Percentiles rank a stretch among this genome's conserved stretches.
phyloP scores from a whole-genome alignment of 2,329 filamentous ascomycete species.

The Fusarium oxysporum region DNA sequence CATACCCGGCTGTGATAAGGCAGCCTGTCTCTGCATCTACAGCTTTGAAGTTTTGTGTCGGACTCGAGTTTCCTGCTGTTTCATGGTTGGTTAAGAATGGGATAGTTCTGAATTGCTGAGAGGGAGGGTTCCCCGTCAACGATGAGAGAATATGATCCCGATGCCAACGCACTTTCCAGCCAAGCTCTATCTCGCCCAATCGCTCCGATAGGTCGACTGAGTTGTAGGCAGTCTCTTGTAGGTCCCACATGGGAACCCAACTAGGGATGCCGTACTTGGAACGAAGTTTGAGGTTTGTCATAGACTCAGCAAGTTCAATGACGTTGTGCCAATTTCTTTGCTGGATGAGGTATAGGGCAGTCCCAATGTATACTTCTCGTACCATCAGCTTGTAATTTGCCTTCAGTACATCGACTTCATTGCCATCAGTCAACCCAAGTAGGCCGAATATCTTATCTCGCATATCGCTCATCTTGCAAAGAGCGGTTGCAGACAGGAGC shows the following conservation, averaged over 20 bases:
- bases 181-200: not conserved
- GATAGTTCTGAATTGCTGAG: not conserved
- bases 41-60: not conserved
- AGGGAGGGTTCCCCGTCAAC: not conserved
- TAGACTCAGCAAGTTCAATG: constrained; percentile 9
- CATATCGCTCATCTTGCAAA: constrained; percentile 15
- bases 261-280: constrained; percentile 21
- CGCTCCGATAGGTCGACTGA: not conserved
- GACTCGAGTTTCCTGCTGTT: not conserved
- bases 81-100: not conserved
- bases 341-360: constrained; percentile 19
- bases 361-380: constrained; percentile 30
- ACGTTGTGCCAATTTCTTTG: not conserved
- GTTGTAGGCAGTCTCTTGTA: constrained; percentile 2
- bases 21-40: constrained; percentile 12
- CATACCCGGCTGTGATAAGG: constrained; percentile 15
- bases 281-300: not conserved
- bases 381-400: constrained; percentile 26
- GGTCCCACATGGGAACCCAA: constrained; percentile 29
- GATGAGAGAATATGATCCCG: not conserved
- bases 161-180: not conserved
- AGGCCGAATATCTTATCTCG: constrained; percentile 29
- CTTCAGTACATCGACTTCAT: not conserved
- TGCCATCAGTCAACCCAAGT: constrained; percentile 11
- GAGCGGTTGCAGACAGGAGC: constrained; percentile 15